Conservation (phyloP, 1,139 yeast species). For the Lodderomyces parapsilosis region DNA sequence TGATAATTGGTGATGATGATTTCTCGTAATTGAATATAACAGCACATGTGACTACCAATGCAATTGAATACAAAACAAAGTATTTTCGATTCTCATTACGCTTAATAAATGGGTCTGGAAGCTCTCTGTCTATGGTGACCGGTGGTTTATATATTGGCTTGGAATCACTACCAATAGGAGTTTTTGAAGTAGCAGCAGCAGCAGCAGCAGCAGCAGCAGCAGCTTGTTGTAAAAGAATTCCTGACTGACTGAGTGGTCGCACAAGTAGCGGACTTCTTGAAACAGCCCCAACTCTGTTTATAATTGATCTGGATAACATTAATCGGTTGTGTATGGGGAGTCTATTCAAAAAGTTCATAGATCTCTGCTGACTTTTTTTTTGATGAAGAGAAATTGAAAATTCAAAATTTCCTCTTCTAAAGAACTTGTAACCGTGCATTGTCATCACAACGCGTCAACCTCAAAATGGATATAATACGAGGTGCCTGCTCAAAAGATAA, state of each 20-base stretch:
- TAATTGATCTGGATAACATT: background rate
- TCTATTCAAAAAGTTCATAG: background rate
- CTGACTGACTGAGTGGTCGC: background rate
- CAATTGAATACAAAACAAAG: constrained; percentile 59
- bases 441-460: constrained; percentile 2
- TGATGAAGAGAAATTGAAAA: background rate
- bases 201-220: no score
- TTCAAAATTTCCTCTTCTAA: background rate
- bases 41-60: constrained; percentile 64
- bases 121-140: constrained; percentile 60
- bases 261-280: background rate
- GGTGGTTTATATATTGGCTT: constrained; percentile 9
- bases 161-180: no score
- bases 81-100: constrained; percentile 50
- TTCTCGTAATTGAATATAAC: constrained; percentile 90
- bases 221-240: background rate
- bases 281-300: background rate
- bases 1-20: constrained; percentile 80
- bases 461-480: constrained; percentile 39
- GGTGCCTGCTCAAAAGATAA: constrained; percentile 73
- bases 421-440: background rate
- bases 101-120: constrained; percentile 73
- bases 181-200: no score
- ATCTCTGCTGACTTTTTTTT: background rate
- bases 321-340: no score